phyloP scores from a whole-genome alignment of 257 asterid species.

The Solanum arcanum region DNA sequence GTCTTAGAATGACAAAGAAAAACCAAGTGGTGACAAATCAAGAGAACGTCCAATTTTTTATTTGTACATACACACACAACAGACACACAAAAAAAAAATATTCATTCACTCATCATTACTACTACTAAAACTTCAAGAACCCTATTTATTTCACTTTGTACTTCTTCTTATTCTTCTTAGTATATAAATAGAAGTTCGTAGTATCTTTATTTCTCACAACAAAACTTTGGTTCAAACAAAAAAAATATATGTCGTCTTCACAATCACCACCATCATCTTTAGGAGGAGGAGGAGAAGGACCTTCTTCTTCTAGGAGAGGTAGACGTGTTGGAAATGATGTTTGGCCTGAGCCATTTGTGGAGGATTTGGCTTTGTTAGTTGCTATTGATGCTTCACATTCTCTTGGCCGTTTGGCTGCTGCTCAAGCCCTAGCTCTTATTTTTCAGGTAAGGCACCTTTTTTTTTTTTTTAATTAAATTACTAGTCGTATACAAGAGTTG shows the following conservation, averaged over 20 bases:
- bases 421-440: conserved; percentile 53
- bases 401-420: conserved; percentile 59
- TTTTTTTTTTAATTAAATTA: neutral
- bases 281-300: conserved; percentile 11
- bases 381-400: conserved; percentile 48
- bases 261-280: conserved; percentile 22
- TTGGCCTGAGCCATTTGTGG: conserved; percentile 82
- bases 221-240: neutral
- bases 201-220: neutral
- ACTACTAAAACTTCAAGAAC: neutral
- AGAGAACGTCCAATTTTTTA: neutral
- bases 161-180: neutral
- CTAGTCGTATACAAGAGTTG: neutral
- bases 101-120: neutral
- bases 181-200: neutral
- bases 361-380: conserved; percentile 53
- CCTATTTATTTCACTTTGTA: neutral
- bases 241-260: conserved; percentile 36
- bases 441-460: conserved; percentile 34
- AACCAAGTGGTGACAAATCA: neutral
- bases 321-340: conserved; percentile 34
- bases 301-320: conserved; percentile 42
- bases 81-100: neutral
- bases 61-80: neutral
- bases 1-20: neutral